A percentile compares a stretch with the other conserved stretches of the same genome.
Conservation (phyloP, 441 rosid genomes). For the Daphne laureola region DNA sequence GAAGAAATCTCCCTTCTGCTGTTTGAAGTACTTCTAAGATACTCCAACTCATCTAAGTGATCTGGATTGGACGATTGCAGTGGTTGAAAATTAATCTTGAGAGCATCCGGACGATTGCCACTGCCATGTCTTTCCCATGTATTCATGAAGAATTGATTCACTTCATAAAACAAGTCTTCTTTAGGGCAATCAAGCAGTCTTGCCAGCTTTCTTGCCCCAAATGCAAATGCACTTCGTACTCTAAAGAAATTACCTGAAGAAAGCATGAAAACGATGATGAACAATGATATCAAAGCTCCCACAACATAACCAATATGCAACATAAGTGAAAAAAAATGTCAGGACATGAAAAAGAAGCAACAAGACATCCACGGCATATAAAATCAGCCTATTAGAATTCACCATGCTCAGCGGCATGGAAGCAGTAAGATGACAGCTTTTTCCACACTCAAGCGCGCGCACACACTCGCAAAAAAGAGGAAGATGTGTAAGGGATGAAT, state of each 20-base stretch:
- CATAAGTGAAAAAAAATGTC: too few species aligned
- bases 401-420: background rate
- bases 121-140: conserved; percentile 16
- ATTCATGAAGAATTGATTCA: conserved; percentile 14
- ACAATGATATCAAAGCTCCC: background rate
- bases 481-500: too few species aligned
- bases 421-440: background rate
- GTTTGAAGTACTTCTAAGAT: conserved; percentile 6
- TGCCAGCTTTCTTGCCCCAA: conserved; percentile 16
- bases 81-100: conserved; percentile 5
- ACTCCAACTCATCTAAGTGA: conserved; percentile 9
- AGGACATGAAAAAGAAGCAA: background rate
- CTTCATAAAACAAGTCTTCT: conserved; percentile 14
- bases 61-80: background rate
- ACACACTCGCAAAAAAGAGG: too few species aligned
- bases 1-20: conserved; percentile 4
- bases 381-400: background rate
- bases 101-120: conserved; percentile 14
- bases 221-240: conserved; percentile 17
- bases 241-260: conserved; percentile 15
- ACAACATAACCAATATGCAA: background rate
- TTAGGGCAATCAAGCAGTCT: conserved; percentile 15
- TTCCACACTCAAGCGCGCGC: background rate
- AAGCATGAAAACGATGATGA: background rate
- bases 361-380: too few species aligned